phyloP scores from a whole-genome alignment of 148 eudicot genomes.

The Limonium bicolor region DNA sequence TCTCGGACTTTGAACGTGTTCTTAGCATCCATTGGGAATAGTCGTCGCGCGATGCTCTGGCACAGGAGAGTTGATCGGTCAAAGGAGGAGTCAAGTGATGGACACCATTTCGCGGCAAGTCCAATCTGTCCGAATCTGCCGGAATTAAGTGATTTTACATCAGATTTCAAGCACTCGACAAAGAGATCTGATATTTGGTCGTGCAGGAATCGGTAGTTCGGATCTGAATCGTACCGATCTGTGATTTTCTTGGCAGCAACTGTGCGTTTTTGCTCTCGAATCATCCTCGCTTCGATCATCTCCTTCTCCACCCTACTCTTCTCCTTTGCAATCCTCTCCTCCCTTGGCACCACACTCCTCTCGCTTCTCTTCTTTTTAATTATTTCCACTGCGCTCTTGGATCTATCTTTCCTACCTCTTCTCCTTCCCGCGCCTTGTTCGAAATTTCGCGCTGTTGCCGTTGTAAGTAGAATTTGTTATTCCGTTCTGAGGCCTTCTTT shows the following conservation, averaged over 20 bases:
- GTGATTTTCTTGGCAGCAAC: constrained; percentile 3
- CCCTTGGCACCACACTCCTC: background rate
- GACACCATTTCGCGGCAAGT: constrained; percentile 16
- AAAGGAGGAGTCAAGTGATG: constrained; percentile 10
- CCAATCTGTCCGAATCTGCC: constrained; percentile 2
- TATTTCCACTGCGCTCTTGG: background rate
- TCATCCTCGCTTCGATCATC: constrained; percentile 1
- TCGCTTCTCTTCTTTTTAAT: background rate
- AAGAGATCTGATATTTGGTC: constrained; percentile 11
- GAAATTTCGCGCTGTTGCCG: background rate
- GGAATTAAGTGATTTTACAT: constrained; percentile 4
- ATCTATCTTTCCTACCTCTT: no score
- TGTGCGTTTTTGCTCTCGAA: background rate
- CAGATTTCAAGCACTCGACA: constrained; percentile 5
- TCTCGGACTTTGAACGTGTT: constrained; percentile 12
- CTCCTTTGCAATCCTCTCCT: constrained; percentile 2
- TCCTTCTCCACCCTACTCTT: no score
- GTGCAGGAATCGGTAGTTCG: constrained; percentile 4
- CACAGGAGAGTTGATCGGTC: constrained; percentile 6
- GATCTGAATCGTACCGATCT: constrained; percentile 2
- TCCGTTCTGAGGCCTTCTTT: background rate
- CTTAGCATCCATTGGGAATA: constrained; percentile 11
- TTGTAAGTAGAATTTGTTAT: no score
- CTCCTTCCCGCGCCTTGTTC: no score
- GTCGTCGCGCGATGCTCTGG: constrained; percentile 8